Percentiles rank a stretch among this genome's conserved stretches.
Evolutionary conservation across 2,329 filamentous ascomycete genomes (phyloP).

Genomic region (Verticillium isaacii): DNA sequence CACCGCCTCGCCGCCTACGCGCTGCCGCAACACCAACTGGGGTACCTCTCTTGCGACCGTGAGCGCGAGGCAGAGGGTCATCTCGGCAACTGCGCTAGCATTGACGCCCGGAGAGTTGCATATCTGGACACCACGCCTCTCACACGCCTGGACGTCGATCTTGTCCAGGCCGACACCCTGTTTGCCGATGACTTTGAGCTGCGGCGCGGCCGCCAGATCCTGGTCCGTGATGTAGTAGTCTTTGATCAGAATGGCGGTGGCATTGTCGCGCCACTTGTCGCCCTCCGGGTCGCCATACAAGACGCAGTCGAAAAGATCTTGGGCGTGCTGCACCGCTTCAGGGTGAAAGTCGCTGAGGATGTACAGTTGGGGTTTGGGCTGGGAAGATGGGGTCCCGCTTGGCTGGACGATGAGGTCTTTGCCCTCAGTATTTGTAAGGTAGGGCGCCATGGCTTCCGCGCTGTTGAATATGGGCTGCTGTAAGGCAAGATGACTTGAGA

Average conservation of each 20-base stretch:
- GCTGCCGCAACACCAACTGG: conserved; percentile 20
- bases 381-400: background rate
- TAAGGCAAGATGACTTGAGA: too few relatives aligned
- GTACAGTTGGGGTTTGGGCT: conserved; percentile 24
- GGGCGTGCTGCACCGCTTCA: conserved; percentile 23
- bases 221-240: conserved; percentile 24
- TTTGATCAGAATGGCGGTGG: conserved; percentile 28
- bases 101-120: conserved; percentile 20
- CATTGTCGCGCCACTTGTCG: conserved; percentile 27
- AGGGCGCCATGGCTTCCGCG: too few relatives aligned
- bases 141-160: conserved; percentile 19
- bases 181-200: conserved; percentile 21
- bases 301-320: conserved; percentile 28
- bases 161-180: conserved; percentile 25
- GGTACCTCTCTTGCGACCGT: conserved; percentile 21
- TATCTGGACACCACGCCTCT: conserved; percentile 14
- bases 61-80: conserved; percentile 23
- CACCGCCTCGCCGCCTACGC: conserved; percentile 16
- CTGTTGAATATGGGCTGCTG: too few relatives aligned
- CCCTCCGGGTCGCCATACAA: conserved; percentile 23
- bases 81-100: conserved; percentile 27
- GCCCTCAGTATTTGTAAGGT: too few relatives aligned
- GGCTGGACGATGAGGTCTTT: too few relatives aligned
- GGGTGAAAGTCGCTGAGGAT: conserved; percentile 28
- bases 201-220: conserved; percentile 16